These are phyloP conservation scores for Calonectria ilicicola DNA, from an alignment of 2,329 filamentous ascomycete species.

Conservation along the genomic window DNA sequence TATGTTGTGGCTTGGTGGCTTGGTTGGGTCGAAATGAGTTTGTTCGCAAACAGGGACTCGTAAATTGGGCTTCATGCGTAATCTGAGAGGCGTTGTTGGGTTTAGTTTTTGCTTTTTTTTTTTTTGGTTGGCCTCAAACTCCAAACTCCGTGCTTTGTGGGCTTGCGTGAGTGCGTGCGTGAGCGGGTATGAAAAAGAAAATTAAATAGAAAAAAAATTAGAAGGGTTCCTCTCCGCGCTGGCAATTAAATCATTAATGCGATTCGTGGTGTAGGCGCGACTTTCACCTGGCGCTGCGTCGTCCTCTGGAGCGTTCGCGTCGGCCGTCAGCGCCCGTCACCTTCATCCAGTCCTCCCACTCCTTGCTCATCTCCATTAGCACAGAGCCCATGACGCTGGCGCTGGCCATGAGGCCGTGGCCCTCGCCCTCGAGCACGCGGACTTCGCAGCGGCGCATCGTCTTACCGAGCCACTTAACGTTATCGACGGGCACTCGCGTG, in stretches of 20 bases:
- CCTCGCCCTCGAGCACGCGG: conserved; percentile 88
- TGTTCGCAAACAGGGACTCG: background rate
- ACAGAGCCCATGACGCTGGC: conserved; percentile 93
- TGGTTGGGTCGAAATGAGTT: background rate
- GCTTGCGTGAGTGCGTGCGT: background rate
- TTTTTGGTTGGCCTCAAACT: background rate
- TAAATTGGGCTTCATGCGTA: background rate
- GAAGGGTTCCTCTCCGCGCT: background rate
- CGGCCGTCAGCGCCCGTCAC: conserved; percentile 60
- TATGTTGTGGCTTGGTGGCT: background rate
- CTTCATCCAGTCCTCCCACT: conserved; percentile 91
- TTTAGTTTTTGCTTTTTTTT: background rate
- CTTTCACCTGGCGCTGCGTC: conserved; percentile 41
- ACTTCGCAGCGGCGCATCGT: conserved; percentile 96
- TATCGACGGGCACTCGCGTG: conserved; percentile 92
- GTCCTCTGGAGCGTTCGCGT: conserved; percentile 48
- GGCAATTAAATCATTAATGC: background rate
- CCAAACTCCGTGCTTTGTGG: background rate
- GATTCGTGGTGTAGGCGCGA: background rate
- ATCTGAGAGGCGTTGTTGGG: background rate
- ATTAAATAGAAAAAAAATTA: background rate
- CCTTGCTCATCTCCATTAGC: conserved; percentile 92
- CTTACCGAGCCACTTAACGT: conserved; percentile 93
- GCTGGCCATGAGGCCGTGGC: conserved; percentile 95
- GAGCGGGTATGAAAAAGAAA: background rate